phyloP scores from a whole-genome alignment of 441 rosid species.

The Capsella rubella region DNA sequence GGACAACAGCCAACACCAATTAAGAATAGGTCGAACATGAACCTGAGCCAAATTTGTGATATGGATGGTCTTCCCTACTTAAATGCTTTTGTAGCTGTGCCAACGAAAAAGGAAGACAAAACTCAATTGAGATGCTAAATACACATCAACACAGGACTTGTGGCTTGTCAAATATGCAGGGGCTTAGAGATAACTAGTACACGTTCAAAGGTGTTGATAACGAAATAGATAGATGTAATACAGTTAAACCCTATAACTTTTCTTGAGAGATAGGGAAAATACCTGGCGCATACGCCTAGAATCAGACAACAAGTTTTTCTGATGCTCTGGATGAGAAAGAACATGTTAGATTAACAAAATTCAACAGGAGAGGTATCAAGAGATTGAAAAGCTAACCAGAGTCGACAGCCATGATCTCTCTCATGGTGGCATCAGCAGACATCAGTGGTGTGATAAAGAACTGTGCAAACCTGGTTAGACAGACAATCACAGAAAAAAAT shows the following conservation, averaged over 20 bases:
- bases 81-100: conserved; percentile 78
- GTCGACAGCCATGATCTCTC: conserved; percentile 92
- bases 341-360: not conserved
- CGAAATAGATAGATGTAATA: not conserved
- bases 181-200: not conserved
- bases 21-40: not conserved
- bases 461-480: conserved; percentile 75
- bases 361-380: conserved; percentile 2
- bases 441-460: conserved; percentile 90
- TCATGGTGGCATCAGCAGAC: conserved; percentile 88
- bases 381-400: conserved; percentile 62
- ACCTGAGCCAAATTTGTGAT: conserved; percentile 91
- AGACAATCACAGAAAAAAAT: conserved; percentile 19
- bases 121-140: conserved; percentile 6
- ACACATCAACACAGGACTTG: conserved; percentile 2
- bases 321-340: conserved; percentile 64
- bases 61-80: conserved; percentile 76
- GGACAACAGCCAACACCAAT: not conserved
- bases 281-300: conserved; percentile 89
- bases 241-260: not conserved
- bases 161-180: conserved; percentile 5
- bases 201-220: not conserved
- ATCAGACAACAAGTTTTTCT: conserved; percentile 86
- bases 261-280: conserved; percentile 9
- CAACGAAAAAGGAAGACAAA: conserved; percentile 15